Percentiles rank a stretch among this genome's conserved stretches.
Conservation (phyloP, 2,329 filamentous ascomycete species). For the Diplodia corticola region DNA sequence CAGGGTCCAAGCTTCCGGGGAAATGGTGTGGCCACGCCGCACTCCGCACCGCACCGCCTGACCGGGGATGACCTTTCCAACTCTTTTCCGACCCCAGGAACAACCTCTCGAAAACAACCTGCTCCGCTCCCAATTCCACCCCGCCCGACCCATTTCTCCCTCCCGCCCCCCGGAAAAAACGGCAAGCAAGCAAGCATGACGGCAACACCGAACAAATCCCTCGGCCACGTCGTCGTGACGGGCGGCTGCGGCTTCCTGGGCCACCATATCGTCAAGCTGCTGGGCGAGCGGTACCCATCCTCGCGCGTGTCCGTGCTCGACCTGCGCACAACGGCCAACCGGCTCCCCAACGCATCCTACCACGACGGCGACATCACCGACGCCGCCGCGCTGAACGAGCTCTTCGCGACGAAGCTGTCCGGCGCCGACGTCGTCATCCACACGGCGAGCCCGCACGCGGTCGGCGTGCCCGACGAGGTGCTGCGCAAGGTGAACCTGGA, state of each 20-base stretch:
- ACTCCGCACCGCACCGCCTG: not conserved
- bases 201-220: slow-evolving; percentile 27
- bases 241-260: slow-evolving; percentile 56
- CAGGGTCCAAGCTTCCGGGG: slow-evolving; percentile 11
- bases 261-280: slow-evolving; percentile 51
- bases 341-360: slow-evolving; percentile 48
- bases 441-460: slow-evolving; percentile 43
- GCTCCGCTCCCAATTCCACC: not conserved
- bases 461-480: slow-evolving; percentile 37
- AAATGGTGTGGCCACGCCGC: not conserved
- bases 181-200: not conserved
- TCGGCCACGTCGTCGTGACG: slow-evolving; percentile 51
- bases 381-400: slow-evolving; percentile 40
- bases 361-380: slow-evolving; percentile 54
- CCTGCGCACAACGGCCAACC: slow-evolving; percentile 45
- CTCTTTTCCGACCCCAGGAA: not conserved
- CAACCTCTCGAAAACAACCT: not conserved
- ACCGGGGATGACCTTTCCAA: not conserved
- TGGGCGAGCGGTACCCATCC: slow-evolving; percentile 44
- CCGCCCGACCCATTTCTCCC: not conserved
- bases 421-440: slow-evolving; percentile 50
- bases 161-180: not conserved
- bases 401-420: slow-evolving; percentile 45
- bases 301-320: slow-evolving; percentile 51
- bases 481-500: slow-evolving; percentile 54